Evolutionary conservation across 768 basidiomycete genomes (phyloP).

Genomic region (Gymnopilus junonius): DNA sequence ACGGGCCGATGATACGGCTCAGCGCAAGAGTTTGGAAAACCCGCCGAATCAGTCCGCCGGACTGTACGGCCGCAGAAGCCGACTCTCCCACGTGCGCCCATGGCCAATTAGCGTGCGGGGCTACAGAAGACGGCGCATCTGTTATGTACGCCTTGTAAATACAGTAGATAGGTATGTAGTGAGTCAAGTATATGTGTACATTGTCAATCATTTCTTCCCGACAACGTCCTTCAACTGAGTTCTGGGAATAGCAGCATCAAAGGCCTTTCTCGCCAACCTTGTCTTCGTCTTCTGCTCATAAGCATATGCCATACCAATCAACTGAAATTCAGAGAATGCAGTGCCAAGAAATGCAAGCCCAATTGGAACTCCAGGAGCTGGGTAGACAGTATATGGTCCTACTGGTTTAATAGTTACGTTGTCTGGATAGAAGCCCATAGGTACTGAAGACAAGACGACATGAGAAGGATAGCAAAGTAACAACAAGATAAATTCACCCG

Average conservation of each 20-base stretch:
- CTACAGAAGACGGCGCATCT: too few species aligned
- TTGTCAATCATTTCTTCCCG: background rate
- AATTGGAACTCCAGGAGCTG: slow-evolving; percentile 60
- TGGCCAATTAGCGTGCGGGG: too few species aligned
- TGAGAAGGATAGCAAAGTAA: too few species aligned
- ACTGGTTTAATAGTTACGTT: slow-evolving; percentile 39
- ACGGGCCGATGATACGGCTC: background rate
- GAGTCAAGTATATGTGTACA: too few species aligned
- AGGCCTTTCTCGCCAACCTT: background rate
- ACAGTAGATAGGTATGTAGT: too few species aligned
- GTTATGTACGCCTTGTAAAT: too few species aligned
- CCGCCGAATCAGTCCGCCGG: too few species aligned
- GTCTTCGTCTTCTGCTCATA: slow-evolving; percentile 61
- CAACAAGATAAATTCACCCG: too few species aligned
- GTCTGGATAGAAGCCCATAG: slow-evolving; percentile 60
- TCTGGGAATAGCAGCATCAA: background rate
- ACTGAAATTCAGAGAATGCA: slow-evolving; percentile 58
- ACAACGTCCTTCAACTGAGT: background rate
- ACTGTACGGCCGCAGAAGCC: too few species aligned
- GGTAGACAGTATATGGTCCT: slow-evolving; percentile 43
- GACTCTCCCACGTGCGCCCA: too few species aligned
- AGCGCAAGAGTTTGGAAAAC: background rate
- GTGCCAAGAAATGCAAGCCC: slow-evolving; percentile 66
- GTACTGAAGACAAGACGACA: slow-evolving; percentile 44
- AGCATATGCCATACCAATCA: slow-evolving; percentile 62